Evolutionary conservation across 1,284 basidiomycete genomes (phyloP).

Genomic region (Cryptococcus sp.): DNA sequence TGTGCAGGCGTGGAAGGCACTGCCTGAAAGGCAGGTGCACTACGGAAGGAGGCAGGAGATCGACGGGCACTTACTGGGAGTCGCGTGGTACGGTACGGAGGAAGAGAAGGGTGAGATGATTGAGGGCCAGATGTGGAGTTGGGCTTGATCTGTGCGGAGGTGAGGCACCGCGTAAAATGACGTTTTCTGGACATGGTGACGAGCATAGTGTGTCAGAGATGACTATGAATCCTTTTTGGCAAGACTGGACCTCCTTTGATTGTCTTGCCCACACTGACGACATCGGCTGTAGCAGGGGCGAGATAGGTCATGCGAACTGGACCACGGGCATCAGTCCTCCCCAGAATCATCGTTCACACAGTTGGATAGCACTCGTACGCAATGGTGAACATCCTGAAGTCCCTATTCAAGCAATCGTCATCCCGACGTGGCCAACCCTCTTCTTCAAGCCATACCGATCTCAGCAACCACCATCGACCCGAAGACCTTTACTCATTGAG

Average conservation of each 20-base stretch:
- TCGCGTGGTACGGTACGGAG: slow-evolving; percentile 27
- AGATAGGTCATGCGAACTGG: not conserved
- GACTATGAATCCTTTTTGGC: not conserved
- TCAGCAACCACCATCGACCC: not conserved
- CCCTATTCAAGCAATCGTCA: slow-evolving; percentile 9
- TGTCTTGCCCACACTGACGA: not conserved
- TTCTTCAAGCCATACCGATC: not conserved
- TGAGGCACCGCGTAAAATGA: too few species aligned
- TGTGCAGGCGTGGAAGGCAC: slow-evolving; percentile 16
- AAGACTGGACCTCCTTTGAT: not conserved
- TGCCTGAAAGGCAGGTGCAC: slow-evolving; percentile 10
- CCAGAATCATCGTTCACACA: too few species aligned
- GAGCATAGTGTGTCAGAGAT: too few species aligned
- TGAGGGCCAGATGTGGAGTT: slow-evolving; percentile 30
- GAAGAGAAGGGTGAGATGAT: slow-evolving; percentile 17
- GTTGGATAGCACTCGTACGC: not conserved
- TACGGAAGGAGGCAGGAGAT: slow-evolving; percentile 14
- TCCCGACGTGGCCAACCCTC: not conserved
- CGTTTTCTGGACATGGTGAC: not conserved
- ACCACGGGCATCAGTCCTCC: not conserved
- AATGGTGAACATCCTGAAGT: slow-evolving; percentile 15
- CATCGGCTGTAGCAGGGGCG: too few species aligned
- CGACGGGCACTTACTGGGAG: slow-evolving; percentile 27
- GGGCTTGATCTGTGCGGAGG: slow-evolving; percentile 7
- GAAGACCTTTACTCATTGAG: not conserved